Percentiles rank a stretch among this genome's conserved stretches.
These are phyloP conservation scores for Hemerocallis citrina DNA, from an alignment of 106 monocot species.

Conservation along the genomic window DNA sequence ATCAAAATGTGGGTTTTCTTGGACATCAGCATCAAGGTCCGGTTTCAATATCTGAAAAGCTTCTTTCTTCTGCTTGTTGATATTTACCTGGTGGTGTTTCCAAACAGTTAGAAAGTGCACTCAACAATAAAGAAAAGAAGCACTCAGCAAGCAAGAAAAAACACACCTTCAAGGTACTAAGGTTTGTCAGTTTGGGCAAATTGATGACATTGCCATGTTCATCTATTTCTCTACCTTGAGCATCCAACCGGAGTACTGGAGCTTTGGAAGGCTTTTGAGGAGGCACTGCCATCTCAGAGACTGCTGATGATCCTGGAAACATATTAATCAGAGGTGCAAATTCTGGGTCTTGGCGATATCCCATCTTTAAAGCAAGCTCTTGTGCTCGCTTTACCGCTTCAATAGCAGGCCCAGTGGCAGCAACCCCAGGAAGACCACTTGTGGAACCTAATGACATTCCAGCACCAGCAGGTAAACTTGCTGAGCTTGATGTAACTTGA, in stretches of 20 bases:
- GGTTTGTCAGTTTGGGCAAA: conserved; percentile 58
- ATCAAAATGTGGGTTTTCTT: conserved; percentile 69
- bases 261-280: conserved; percentile 70
- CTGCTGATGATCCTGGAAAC: conserved; percentile 60
- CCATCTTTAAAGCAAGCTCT: conserved; percentile 87
- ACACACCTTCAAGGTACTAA: conserved; percentile 86
- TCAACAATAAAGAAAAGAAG: not conserved
- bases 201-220: conserved; percentile 86
- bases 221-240: conserved; percentile 91
- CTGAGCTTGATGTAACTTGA: conserved; percentile 3
- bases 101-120: not conserved
- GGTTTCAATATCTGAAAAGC: conserved; percentile 92
- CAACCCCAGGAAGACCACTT: conserved; percentile 26
- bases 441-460: conserved; percentile 9
- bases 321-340: conserved; percentile 95
- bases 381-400: conserved; percentile 96
- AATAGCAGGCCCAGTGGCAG: conserved; percentile 10
- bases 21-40: conserved; percentile 51
- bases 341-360: conserved; percentile 86
- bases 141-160: conserved; percentile 1
- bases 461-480: conserved; percentile 10
- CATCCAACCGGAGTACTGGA: conserved; percentile 89
- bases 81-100: conserved; percentile 65
- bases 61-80: conserved; percentile 98
- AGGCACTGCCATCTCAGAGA: conserved; percentile 29